Base-by-base conservation (phyloP, 768 basidiomycete genomes). In the Xanthoconium purpureum region DNA sequence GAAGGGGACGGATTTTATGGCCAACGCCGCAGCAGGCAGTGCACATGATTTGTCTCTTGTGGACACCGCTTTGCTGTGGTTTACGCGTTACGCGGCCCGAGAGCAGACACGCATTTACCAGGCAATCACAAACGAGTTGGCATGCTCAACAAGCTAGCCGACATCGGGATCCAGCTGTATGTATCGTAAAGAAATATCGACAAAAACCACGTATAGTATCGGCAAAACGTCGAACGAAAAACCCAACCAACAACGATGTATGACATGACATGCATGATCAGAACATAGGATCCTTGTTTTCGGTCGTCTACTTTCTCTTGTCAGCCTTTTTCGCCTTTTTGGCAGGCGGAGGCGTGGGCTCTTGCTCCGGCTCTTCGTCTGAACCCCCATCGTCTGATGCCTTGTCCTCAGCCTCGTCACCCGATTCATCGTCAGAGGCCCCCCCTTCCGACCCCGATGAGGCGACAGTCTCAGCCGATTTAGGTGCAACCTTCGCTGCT, bases 1-100 rank as follows among this genome's bases (percentile, higher is more conserved):
- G 55, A 52, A 47, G 57, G 42, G 6, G 48, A 44, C 29, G 59
- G 64, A 13, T 36, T 71, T 66, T 63, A 71, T 72, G 47, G 11
- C 45, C 30, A 49, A 36, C 48, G 30, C 38, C 50, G 30, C 38
- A 30, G 47, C 55, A 55, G 61, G 57, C 69, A 30, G 61, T 62
- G 63, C 59, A 49, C 36, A 5, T 37, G 46, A 47, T 52, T 62
- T 61, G 55, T 59, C 28, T 54, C 54, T 56, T 70, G 69, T 67
- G 61, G 70, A 67, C 70, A 63, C 56, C 18, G 71, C 68, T 72
- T 71, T 73, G 64, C 68, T 46, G 57, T 61, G 62, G 60, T 71
- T 70, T 70, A 53, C 62, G 38, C 63, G 60, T 57, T 24, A 15
- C 50, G 35, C 63, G 63, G 60, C 55, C 57, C 66, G 46, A 57